phyloP scores from a whole-genome alignment of 768 basidiomycete genomes.

The Boletellus sp. region DNA sequence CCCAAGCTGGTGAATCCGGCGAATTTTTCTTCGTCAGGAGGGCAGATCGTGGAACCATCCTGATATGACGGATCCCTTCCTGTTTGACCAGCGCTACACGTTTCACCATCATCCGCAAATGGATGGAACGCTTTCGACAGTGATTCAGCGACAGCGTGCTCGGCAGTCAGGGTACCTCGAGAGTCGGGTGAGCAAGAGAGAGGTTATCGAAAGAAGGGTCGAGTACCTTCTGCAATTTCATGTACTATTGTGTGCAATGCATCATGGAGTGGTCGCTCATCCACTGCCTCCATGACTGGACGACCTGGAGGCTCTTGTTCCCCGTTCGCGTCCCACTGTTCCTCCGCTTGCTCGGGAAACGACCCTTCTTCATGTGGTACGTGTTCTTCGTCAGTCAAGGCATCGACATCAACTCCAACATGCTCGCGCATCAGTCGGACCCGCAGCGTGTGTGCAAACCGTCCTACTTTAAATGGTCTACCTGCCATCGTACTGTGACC shows the following conservation, averaged over 20 bases:
- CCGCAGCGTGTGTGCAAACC: conserved; percentile 92
- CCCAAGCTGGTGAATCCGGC: conserved; percentile 59
- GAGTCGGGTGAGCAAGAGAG: conserved; percentile 2
- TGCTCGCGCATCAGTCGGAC: conserved; percentile 96
- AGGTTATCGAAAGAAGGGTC: background rate
- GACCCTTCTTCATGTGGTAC: conserved; percentile 49
- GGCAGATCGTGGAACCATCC: conserved; percentile 51
- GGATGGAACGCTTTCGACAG: conserved; percentile 39
- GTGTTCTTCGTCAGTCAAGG: conserved; percentile 71
- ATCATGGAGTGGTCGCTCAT: conserved; percentile 31
- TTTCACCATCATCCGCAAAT: conserved; percentile 1
- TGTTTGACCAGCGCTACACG: background rate
- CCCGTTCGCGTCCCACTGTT: conserved; percentile 69
- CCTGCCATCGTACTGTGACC: conserved; percentile 82
- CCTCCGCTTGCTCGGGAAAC: conserved; percentile 46
- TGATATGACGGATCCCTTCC: conserved; percentile 37
- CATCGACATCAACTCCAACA: conserved; percentile 91
- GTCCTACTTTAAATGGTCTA: conserved; percentile 89
- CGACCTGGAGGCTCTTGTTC: conserved; percentile 53
- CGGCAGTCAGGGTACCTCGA: conserved; percentile 40
- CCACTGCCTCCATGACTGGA: conserved; percentile 43
- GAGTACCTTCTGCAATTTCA: conserved; percentile 49
- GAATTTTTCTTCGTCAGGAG: conserved; percentile 46
- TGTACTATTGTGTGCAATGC: conserved; percentile 37
- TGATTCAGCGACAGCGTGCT: conserved; percentile 36